Evolutionary conservation across 768 basidiomycete species (phyloP), one percentile per base, ranked within the genome.

Genomic region (Rhizopogon sp.): DNA sequence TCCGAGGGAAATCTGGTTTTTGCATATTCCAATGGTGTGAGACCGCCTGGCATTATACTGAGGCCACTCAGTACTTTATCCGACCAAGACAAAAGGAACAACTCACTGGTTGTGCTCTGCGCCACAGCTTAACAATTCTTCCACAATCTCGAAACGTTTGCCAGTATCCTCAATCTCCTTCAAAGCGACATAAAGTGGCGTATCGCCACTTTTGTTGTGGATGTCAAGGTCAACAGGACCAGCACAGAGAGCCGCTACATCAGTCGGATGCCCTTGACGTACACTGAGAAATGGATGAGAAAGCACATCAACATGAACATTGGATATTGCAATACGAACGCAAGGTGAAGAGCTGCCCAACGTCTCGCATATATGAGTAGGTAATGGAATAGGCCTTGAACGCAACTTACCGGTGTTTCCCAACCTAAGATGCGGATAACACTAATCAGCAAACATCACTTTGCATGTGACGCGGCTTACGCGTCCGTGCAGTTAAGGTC

Each of bases 401-500:
- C n/a, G 20, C 17, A 51, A 39, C 69, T 69, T 54, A 69, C 67
- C 59, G 42, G 67, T 69, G 58, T 69, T 69, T 50, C 67, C 65
- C 25, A 49, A 49, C 22, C 69, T 69, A 50, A 33, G 28, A 10
- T 31, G 22, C 13, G 5, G 51, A 42, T 57, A 42, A 60, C 54
- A 28, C 31, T 28, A 22, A 42, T 41, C 20, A 28, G 42, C 22
- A 29, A 16, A 20, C 28, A 16, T 28, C 49, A 35, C 4, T 10
- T 29, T 17, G 20, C 4, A n/a, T 33, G 16, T 11, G 10, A 39
- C 31, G 33, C 20, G n/a, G 58, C 67, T 33, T 62, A 70, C 69
- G 58, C 9, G 35, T 71, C 67, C 13, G 31, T 61, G 41, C 67
- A 71, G 52, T 71, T 71, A 51, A 69, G 60, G 51, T 71, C 67